Percentiles rank a stretch among this genome's conserved stretches.
Conservation (phyloP, 306 rosid species). For the Amphicarpaea edgeworthii region DNA sequence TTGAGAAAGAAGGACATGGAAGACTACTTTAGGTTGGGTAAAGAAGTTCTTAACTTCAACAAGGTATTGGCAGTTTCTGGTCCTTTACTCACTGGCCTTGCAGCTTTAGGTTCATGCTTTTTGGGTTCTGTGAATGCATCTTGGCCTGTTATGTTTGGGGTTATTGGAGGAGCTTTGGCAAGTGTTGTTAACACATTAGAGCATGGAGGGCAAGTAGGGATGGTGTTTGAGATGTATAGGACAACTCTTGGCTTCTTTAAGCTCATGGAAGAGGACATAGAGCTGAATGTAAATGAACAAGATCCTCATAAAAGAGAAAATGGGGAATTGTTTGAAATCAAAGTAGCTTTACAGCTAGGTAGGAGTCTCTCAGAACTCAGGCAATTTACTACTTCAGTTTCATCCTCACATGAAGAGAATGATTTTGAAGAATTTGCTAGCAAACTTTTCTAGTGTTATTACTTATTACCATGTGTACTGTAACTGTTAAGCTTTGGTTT, state of each 20-base stretch:
- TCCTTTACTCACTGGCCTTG: conserved; percentile 66
- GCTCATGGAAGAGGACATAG: conserved; percentile 71
- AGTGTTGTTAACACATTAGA: conserved; percentile 68
- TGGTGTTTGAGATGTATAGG: conserved; percentile 83
- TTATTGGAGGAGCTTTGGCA: conserved; percentile 70
- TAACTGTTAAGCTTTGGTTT: background rate
- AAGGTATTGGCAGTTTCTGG: conserved; percentile 69
- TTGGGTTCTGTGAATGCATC: conserved; percentile 48
- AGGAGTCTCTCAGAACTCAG: conserved; percentile 69
- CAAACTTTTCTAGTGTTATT: conserved; percentile 64
- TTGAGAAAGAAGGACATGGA: conserved; percentile 60
- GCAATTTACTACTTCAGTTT: conserved; percentile 54
- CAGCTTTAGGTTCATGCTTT: conserved; percentile 61
- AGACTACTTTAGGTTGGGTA: conserved; percentile 61
- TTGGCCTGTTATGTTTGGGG: conserved; percentile 65
- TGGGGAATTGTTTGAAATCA: conserved; percentile 68
- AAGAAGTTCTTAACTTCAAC: conserved; percentile 54
- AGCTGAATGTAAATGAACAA: conserved; percentile 55
- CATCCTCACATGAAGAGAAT: conserved; percentile 32
- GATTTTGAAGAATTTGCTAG: conserved; percentile 64
- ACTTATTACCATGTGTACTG: conserved; percentile 14
- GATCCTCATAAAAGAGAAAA: conserved; percentile 65
- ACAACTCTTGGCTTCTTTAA: conserved; percentile 63
- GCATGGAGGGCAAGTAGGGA: conserved; percentile 91
- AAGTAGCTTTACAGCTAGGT: conserved; percentile 71